phyloP scores from a whole-genome alignment of 2,329 filamentous ascomycete genomes.

The Dothistroma septosporum region DNA sequence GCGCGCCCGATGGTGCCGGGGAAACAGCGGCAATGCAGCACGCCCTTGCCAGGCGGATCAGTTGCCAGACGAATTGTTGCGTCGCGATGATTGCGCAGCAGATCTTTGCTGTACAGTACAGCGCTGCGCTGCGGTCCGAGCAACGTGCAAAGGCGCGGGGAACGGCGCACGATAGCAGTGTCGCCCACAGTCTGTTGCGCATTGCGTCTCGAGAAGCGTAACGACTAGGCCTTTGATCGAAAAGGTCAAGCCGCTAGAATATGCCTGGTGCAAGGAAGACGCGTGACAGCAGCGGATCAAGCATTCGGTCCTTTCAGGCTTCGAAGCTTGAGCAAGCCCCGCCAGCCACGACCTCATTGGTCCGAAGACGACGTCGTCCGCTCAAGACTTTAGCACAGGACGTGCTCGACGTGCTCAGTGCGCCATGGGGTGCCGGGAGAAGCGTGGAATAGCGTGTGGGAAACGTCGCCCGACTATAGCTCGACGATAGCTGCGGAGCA shows the following conservation, averaged over 20 bases:
- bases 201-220: not conserved
- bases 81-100: not conserved
- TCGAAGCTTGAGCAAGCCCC: conserved; percentile 5
- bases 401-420: not conserved
- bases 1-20: not conserved
- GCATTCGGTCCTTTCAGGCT: conserved; percentile 3
- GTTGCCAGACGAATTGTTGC: not conserved
- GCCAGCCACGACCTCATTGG: conserved; percentile 13
- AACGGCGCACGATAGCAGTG: not conserved
- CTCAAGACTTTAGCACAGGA: not conserved
- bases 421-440: conserved; percentile 12
- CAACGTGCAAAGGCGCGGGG: not conserved
- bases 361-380: conserved; percentile 1
- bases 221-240: too few relatives aligned
- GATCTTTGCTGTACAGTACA: not conserved
- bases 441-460: conserved; percentile 3
- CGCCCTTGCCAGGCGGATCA: too few relatives aligned
- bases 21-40: conserved; percentile 4
- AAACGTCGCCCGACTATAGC: not conserved
- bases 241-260: not conserved
- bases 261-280: not conserved
- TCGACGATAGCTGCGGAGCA: not conserved
- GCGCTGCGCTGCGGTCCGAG: not conserved
- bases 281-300: not conserved
- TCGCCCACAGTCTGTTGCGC: too few relatives aligned